Conservation (phyloP, 257 asterid species). For the Sherardia arvensis region DNA sequence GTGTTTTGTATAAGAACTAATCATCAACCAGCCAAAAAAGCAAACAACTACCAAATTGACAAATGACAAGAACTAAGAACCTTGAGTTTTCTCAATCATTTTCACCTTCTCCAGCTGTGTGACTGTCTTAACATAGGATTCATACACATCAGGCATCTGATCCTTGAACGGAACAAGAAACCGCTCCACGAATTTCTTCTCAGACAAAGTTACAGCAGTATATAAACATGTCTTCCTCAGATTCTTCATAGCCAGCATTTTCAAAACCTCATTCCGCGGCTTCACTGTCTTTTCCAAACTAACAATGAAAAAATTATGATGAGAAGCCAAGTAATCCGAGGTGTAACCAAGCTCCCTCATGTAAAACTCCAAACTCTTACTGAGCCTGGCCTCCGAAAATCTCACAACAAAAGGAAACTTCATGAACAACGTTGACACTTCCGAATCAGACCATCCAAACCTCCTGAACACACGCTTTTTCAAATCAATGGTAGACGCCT, state of each 20-base stretch:
- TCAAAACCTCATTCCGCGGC: conserved; percentile 14
- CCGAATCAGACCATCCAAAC: conserved; percentile 20
- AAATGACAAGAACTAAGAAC: background rate
- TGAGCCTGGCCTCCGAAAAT: conserved; percentile 1
- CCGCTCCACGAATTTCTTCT: conserved; percentile 5
- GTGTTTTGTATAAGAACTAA: no score
- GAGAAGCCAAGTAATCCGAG: conserved; percentile 2
- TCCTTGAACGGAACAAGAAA: no score
- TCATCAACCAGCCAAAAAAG: no score
- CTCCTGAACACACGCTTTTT: conserved; percentile 11
- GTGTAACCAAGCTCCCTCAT: conserved; percentile 6
- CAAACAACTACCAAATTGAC: no score
- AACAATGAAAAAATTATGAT: conserved; percentile 3
- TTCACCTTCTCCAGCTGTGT: background rate
- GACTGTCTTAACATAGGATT: background rate
- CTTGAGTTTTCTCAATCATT: no score
- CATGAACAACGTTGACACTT: background rate
- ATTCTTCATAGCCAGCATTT: conserved; percentile 9
- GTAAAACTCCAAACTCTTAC: background rate
- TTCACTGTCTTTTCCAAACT: conserved; percentile 15
- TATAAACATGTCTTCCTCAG: background rate
- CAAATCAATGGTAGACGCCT: background rate
- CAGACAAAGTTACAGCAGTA: background rate
- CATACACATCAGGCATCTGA: conserved; percentile 10
- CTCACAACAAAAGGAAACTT: background rate